Base-by-base conservation (phyloP, 2,329 filamentous ascomycete species). In the Cladophialophora psammophila region DNA sequence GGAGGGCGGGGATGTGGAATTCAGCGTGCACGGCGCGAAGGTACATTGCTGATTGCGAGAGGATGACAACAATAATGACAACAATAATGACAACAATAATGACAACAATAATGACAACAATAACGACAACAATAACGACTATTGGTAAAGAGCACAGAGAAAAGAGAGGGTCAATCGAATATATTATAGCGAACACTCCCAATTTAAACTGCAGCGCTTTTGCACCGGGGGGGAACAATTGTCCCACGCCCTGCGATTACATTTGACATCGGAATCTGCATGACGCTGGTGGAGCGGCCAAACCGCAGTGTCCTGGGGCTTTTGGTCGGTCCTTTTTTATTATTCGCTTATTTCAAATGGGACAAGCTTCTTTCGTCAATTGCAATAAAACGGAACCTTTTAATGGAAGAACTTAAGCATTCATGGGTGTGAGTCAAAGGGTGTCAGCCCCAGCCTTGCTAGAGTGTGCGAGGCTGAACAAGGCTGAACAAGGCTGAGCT, bases 11-110 rank as follows among this genome's bases (percentile, higher is more conserved):
- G 63, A 86, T 78, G 63, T 80, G 75, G 7, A 77, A 71, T 69
- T 90, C 88, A 9, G 81, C 84, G 75, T 89, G 86, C 15, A 75
- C 80, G 10, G 76, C 76, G 20, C 81, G 84, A 69, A 90, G 82
- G 77, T 89, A 86, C 88, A 90, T 90, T 40, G n/a, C 52, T 34
- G 54, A 38, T 42, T 42, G 5, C 26, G 26, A 26, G 26, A 26
- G 26, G 26, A 26, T 26, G 26, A 26, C 26, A 26, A n/a, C 13
- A 15, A 38, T 12, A 38, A 38, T 12, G 36, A 38, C 36, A 38
- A 38, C 36, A 38, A 38, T 5, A 12, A 38, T 12, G 36, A 12
- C 2, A 12, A 10, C 9, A 38, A 12, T 3, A 38, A 38, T 6
- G 36, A 38, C 9, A 12, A 12, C 36, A n/a, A n/a, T n/a, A n/a